Evolutionary conservation across 805 yeast species (phyloP), one percentile per base, ranked within the genome.

Genomic region (Lipomyces kockii): DNA sequence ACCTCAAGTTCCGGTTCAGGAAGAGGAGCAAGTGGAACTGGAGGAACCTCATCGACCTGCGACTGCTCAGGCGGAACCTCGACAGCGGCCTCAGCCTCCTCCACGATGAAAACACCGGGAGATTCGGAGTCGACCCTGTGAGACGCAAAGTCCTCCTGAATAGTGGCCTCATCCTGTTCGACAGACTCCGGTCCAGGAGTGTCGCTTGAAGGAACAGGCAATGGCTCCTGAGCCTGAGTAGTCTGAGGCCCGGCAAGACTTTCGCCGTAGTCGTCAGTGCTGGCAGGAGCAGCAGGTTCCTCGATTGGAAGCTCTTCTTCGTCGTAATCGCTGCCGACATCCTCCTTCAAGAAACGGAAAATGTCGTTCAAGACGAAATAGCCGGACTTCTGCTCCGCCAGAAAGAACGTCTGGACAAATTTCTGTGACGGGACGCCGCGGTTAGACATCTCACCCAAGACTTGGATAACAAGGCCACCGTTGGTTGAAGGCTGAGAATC

Each of bases 131-230:
- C 60, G 20, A 14, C 43, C 54, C 49, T 58, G 76, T 91, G 97
- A 6, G 97, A 94, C 61, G 87, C 83, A 77, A 92, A 97, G 80
- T 93, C 94, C 75, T 93, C 97, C 73, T 98, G 84, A 74, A 90
- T 77, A 2, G 97, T 85, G 71, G 94, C 86, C 80, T 94, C 98
- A 77, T 94, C 98, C 78, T 93, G 97, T 34, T 97, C 85, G 8
- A 93, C 98, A 46, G 92, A 86, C 12, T 39, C 64, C 34, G 71
- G 70, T n/a, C 71, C 71, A 11, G 70, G 69, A n/a, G 66, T 59
- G 49, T 62, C 63, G 12, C 58, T 17, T 8, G 51, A 25, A 12
- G 63, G 61, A 25, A 39, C 63, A n/a, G 69, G 43, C 27, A 22
- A 25, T 8, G 70, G 58, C 17, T 58, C 35, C 12, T 56, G 51